Conservation (phyloP, 2,329 filamentous ascomycete species). For the Aspergillus chevalieri region DNA sequence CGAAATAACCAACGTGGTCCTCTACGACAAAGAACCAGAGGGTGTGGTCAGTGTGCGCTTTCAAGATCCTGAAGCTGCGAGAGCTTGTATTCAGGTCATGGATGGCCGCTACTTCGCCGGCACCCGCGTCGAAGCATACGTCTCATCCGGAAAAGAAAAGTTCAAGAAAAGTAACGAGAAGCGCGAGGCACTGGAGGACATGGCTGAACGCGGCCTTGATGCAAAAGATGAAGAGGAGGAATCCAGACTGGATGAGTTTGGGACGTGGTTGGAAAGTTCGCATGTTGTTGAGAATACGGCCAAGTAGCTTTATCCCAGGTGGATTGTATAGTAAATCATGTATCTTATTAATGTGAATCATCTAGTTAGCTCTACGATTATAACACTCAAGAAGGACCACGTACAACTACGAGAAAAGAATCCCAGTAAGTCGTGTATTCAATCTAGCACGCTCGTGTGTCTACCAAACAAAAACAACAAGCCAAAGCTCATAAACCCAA, state of each 20-base stretch:
- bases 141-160: constrained; percentile 64
- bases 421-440: too few species aligned
- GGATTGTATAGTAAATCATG: background rate
- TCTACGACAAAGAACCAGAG: constrained; percentile 80
- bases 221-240: constrained; percentile 41
- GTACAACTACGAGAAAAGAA: too few species aligned
- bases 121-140: constrained; percentile 62
- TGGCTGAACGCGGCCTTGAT: constrained; percentile 41
- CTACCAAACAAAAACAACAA: too few species aligned
- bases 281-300: constrained; percentile 18
- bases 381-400: too few species aligned
- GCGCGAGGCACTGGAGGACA: constrained; percentile 38
- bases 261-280: constrained; percentile 40
- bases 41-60: constrained; percentile 86
- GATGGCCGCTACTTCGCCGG: constrained; percentile 74
- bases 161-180: constrained; percentile 61
- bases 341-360: too few species aligned
- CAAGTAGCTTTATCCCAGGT: constrained; percentile 8
- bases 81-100: constrained; percentile 64
- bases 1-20: constrained; percentile 79
- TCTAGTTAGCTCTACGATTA: too few species aligned
- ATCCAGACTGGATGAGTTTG: constrained; percentile 43
- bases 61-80: constrained; percentile 62
- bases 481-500: too few species aligned
- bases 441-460: too few species aligned